These are phyloP conservation scores for Kentomonas sorsogonicus DNA, from an alignment of 208 protist species.

Conservation along the genomic window DNA sequence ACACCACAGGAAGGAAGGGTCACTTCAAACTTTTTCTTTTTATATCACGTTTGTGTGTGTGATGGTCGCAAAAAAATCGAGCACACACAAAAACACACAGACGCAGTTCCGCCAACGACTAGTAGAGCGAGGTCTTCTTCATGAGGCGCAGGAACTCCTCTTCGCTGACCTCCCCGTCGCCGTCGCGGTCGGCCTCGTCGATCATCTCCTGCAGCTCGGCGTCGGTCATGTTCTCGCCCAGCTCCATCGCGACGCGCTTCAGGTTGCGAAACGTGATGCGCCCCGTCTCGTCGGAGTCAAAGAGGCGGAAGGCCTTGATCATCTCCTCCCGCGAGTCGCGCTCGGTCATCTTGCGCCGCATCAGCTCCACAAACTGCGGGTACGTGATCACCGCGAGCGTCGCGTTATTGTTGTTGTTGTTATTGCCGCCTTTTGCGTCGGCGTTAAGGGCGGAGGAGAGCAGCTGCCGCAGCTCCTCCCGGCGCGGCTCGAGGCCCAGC, in stretches of 20 bases:
- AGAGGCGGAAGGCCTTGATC: constrained; percentile 94
- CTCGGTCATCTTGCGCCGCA: constrained; percentile 85
- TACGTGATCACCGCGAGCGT: constrained; percentile 87
- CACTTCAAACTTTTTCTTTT: constrained; percentile 14
- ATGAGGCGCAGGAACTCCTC: constrained; percentile 96
- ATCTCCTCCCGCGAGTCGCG: constrained; percentile 93
- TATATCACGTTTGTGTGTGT: too few species aligned
- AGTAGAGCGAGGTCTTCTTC: constrained; percentile 89
- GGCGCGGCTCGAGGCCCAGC: constrained; percentile 93
- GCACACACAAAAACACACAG: neutral
- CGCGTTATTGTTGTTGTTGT: constrained; percentile 1
- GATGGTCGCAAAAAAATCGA: constrained; percentile 12
- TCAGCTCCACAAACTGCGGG: constrained; percentile 83
- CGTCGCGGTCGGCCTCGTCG: constrained; percentile 94
- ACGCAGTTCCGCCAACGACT: constrained; percentile 4
- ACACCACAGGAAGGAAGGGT: neutral
- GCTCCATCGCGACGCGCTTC: constrained; percentile 92
- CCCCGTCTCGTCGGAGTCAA: constrained; percentile 94
- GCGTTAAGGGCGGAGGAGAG: constrained; percentile 16
- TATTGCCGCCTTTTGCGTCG: neutral
- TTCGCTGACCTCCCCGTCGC: constrained; percentile 93
- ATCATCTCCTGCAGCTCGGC: constrained; percentile 98
- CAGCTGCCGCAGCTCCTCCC: constrained; percentile 90
- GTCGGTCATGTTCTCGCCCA: constrained; percentile 96
- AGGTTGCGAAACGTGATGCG: constrained; percentile 96